Evolutionary conservation across 495 filamentous ascomycete species (phyloP), one percentile per base, ranked within the genome.

Genomic region (Penicillium mononematosum): DNA sequence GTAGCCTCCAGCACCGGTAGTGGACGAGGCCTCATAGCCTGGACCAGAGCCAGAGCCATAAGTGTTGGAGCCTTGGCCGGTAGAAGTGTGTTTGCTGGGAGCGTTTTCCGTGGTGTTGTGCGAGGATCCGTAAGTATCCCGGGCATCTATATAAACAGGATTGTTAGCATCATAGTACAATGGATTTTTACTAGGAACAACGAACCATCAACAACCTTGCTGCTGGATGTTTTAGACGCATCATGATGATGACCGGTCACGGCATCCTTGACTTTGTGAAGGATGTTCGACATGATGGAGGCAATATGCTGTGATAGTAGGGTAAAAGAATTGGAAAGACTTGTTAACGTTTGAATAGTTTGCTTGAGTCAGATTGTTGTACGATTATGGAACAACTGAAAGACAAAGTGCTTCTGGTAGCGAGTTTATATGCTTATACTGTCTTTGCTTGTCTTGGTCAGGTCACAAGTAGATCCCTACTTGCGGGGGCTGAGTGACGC

Each of bases 201-300:
- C 54, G 39, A 17, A 67, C 65, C 55, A 43, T 56, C 36, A 8
- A 11, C n/a, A n/a, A 25, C 6, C 24, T 39, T 39, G 36, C n/a
- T 53, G 20, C 7, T 53, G 20, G 61, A 73, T 8, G 70, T 41
- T 7, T 74, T 72, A 50, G 36, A 39, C 32, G 74, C 79, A 54
- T 74, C 69, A 31, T 59, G 62, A 62, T 68, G 63, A 50, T 68
- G 62, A 44, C 72, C 61, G 52, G 80, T 74, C 55, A 91, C 59
- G 65, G 80, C 85, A 36, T 90, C 83, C 75, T 90, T 91, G 72
- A 89, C 78, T 65, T 90, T 91, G 78, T 90, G 81, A 62, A 89
- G 68, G 58, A 91, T 70, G 57, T 75, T 70, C 24, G 85, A 87
- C 87, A 90, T 90, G 64, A 62, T 85, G 75, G 38, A 9, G 11